phyloP scores from a whole-genome alignment of 495 filamentous ascomycete species.

The Aspergillus heteromorphus region DNA sequence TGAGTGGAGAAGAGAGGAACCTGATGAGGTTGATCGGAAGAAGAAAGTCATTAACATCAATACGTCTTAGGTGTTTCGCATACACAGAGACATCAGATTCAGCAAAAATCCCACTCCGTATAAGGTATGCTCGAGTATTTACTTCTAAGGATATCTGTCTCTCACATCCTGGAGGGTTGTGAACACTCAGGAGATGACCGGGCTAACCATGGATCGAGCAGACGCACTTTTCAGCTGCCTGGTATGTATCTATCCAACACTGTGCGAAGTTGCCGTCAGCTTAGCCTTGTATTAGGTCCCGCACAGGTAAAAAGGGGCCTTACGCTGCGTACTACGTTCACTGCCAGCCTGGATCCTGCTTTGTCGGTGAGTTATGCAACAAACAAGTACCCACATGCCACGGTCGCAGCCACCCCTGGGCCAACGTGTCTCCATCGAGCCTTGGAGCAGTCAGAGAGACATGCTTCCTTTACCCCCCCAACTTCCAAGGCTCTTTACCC shows the following conservation, averaged over 20 bases:
- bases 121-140: conserved; percentile 50
- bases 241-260: conserved; percentile 39
- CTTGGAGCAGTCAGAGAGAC: background rate
- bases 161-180: background rate
- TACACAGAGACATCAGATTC: conserved; percentile 78
- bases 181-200: background rate
- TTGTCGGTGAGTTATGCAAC: conserved; percentile 49
- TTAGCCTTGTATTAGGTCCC: conserved; percentile 48
- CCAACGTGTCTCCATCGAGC: background rate
- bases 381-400: background rate
- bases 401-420: background rate
- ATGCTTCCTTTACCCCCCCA: background rate
- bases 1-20: conserved; percentile 24
- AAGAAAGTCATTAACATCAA: conserved; percentile 7
- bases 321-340: conserved; percentile 82
- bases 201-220: conserved; percentile 31
- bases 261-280: conserved; percentile 11
- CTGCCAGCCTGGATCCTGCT: conserved; percentile 53
- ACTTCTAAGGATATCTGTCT: background rate
- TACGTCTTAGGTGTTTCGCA: conserved; percentile 60
- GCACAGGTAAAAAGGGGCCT: conserved; percentile 78
- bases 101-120: conserved; percentile 78
- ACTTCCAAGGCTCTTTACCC: background rate
- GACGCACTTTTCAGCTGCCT: conserved; percentile 78
- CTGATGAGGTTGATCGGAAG: background rate